Conservation (phyloP, 208 protist species). For the Crithidia thermophila region DNA sequence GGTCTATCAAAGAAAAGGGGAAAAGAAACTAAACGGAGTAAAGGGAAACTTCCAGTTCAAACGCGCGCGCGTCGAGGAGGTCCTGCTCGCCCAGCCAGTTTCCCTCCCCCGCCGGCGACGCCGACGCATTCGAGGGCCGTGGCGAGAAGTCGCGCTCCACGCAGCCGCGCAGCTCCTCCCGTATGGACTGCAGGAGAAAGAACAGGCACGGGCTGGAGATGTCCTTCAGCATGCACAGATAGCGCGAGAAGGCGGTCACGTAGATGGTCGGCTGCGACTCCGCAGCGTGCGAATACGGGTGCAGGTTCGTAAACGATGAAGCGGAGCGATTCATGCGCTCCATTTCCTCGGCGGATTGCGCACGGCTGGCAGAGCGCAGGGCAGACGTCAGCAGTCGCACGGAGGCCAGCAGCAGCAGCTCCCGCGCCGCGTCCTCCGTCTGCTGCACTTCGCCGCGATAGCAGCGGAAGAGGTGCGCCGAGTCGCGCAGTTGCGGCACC, state of each 20-base stretch:
- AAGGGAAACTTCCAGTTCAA: conserved; percentile 12
- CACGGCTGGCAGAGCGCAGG: background rate
- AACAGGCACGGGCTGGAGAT: conserved; percentile 31
- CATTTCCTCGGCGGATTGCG: conserved; percentile 5
- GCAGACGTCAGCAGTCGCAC: conserved; percentile 21
- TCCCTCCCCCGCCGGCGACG: background rate
- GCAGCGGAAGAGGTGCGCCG: conserved; percentile 11
- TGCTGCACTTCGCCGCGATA: conserved; percentile 30
- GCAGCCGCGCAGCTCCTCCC: conserved; percentile 25
- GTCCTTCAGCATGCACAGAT: conserved; percentile 45
- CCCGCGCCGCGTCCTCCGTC: conserved; percentile 15
- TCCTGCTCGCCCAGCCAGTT: conserved; percentile 23
- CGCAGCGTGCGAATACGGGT: background rate
- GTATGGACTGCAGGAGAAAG: conserved; percentile 25
- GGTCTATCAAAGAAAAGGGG: background rate
- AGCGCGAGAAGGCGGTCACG: conserved; percentile 41
- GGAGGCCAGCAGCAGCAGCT: conserved; percentile 40
- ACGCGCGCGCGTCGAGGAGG: conserved; percentile 15
- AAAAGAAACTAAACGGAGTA: conserved; percentile 10
- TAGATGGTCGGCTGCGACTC: conserved; percentile 41
- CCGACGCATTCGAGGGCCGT: conserved; percentile 1
- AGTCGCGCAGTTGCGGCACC: conserved; percentile 12
- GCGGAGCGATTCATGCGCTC: conserved; percentile 3
- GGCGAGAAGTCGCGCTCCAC: conserved; percentile 10
- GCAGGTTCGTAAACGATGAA: conserved; percentile 5